These are phyloP conservation scores for Lipomyces sp. DNA, from an alignment of 805 yeast genomes.

Conservation along the genomic window DNA sequence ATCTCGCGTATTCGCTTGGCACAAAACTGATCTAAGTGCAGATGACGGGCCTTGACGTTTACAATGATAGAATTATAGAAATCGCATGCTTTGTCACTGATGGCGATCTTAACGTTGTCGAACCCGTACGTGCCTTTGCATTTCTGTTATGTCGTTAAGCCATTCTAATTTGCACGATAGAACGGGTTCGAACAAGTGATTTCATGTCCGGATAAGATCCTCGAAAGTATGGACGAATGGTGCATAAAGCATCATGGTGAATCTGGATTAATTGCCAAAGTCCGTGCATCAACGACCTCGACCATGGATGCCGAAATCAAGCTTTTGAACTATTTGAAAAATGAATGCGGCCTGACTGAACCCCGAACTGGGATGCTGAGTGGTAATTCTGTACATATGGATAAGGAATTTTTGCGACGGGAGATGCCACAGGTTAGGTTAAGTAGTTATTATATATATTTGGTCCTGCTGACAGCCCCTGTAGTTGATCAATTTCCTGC, in stretches of 20 bases:
- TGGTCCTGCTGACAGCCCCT: slow-evolving; percentile 44
- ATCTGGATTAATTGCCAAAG: slow-evolving; percentile 75
- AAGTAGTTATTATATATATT: neutral
- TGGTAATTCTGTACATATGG: slow-evolving; percentile 93
- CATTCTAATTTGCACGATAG: slow-evolving; percentile 9
- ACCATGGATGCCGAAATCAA: slow-evolving; percentile 67
- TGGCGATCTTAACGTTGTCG: slow-evolving; percentile 72
- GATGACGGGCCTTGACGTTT: slow-evolving; percentile 93
- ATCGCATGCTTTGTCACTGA: slow-evolving; percentile 91
- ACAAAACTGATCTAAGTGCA: slow-evolving; percentile 17
- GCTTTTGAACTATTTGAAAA: slow-evolving; percentile 63
- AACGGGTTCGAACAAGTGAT: slow-evolving; percentile 81
- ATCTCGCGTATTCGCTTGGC: neutral
- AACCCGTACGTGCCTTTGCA: slow-evolving; percentile 45
- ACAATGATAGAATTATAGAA: slow-evolving; percentile 84
- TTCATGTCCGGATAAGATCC: slow-evolving; percentile 61
- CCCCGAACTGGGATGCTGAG: slow-evolving; percentile 72
- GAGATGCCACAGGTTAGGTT: slow-evolving; percentile 77
- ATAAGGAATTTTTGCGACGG: slow-evolving; percentile 76
- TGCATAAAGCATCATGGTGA: slow-evolving; percentile 79
- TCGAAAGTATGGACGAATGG: slow-evolving; percentile 87
- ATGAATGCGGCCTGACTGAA: slow-evolving; percentile 53
- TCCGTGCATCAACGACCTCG: slow-evolving; percentile 60
- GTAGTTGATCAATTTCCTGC: slow-evolving; percentile 54
- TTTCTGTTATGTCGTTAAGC: neutral